Conservation (phyloP, 331 rosid genomes). For the Prunus yedoensis region DNA sequence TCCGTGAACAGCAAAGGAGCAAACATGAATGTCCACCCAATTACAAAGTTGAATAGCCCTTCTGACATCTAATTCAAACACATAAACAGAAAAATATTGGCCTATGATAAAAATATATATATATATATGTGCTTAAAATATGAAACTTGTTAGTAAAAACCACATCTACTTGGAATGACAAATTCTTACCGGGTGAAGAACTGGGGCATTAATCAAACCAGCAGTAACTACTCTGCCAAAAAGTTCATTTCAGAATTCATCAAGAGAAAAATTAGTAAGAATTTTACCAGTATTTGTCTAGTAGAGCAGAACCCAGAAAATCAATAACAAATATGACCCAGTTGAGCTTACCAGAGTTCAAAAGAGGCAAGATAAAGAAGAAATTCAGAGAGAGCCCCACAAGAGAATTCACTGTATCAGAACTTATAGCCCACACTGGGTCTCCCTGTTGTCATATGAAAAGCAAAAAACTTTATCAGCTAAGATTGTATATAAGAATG, state of each 20-base stretch:
- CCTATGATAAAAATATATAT: slow-evolving; percentile 3
- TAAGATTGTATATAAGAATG: background rate
- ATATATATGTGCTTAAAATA: slow-evolving; percentile 1
- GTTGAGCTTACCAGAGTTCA: slow-evolving; percentile 66
- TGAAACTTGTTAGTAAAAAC: slow-evolving; percentile 4
- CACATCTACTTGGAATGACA: slow-evolving; percentile 17
- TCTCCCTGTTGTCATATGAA: slow-evolving; percentile 59
- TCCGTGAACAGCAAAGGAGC: slow-evolving; percentile 89
- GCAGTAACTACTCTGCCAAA: slow-evolving; percentile 82
- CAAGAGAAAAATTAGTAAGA: slow-evolving; percentile 13
- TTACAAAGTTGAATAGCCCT: slow-evolving; percentile 89
- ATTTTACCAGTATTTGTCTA: background rate
- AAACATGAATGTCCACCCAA: slow-evolving; percentile 95
- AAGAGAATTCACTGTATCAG: slow-evolving; percentile 71
- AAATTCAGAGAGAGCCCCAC: slow-evolving; percentile 84
- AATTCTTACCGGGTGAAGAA: slow-evolving; percentile 88
- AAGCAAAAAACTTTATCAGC: slow-evolving; percentile 11
- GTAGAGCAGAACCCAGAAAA: background rate
- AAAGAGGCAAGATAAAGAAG: slow-evolving; percentile 75
- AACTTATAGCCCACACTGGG: slow-evolving; percentile 92
- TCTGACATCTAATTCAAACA: slow-evolving; percentile 64
- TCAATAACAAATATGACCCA: background rate
- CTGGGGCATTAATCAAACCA: slow-evolving; percentile 70
- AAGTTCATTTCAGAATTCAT: slow-evolving; percentile 38
- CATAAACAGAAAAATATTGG: slow-evolving; percentile 3